Evolutionary conservation across 495 filamentous ascomycete genomes (phyloP), one percentile per base, ranked within the genome.

Genomic region (Bombardia bombarda): DNA sequence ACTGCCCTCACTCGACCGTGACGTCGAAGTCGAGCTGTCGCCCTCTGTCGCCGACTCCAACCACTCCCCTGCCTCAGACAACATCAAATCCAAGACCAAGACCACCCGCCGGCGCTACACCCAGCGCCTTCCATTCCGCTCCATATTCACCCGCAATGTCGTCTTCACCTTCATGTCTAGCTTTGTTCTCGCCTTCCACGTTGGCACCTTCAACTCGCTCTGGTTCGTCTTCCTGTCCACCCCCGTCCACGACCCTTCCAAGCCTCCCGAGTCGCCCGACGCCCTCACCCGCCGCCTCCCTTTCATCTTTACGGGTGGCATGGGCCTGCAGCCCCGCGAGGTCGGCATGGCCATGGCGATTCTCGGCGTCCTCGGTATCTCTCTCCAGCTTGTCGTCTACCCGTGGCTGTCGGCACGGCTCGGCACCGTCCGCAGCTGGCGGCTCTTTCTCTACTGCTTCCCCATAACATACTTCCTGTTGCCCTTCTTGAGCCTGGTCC

Each of bases 161-260:
- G 41, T 52, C 12, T 57, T 58, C 48, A 88, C 86, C 2, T 66
- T 92, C 3, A 34, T 79, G 10, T 73, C 82, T 2, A 80, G 83
- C 58, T 82, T 74, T 33, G 72, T 88, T 48, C 72, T 92, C 42
- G 79, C 82, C 30, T 79, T 84, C 53, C 84, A 89, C 53, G 74
- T 89, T 60, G 84, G 82, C 46, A 86, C 85, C 32, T 92, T 90
- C 72, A 86, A 86, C 61, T 83, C 80, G 38, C 73, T 90, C 34
- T 90, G 84, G 85, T 83, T 85, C 46, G 73, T 87, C 43, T 90
- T 89, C 70, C 80, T 94, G 45, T 87, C 83, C 1, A 85, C 86
- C 0, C 83, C 86, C 0, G 83, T 85, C 25, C 81, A 80, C 49
- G 72, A 84, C 46, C 65, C 63, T 2, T 32, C 50, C 8, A 43